Conservation (phyloP, 495 filamentous ascomycete genomes). For the Hypoxylon perforatum region DNA sequence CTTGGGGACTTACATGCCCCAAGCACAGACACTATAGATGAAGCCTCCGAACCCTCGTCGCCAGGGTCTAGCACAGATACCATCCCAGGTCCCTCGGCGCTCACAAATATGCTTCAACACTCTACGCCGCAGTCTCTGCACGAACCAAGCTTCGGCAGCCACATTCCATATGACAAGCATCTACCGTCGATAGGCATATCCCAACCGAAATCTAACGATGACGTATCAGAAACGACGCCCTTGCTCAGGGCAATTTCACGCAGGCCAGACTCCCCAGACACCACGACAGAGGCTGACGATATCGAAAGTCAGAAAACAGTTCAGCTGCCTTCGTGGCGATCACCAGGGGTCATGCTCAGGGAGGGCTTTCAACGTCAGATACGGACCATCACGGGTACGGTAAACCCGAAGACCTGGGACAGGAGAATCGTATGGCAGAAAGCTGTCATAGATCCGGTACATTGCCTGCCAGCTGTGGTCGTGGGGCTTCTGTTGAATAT, state of each 20-base stretch:
- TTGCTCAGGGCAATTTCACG: conserved; percentile 45
- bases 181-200: conserved; percentile 22
- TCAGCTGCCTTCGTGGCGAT: conserved; percentile 2
- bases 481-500: conserved; percentile 92
- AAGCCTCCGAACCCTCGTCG: conserved; percentile 70
- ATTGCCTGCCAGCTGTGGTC: conserved; percentile 83
- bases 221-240: conserved; percentile 49
- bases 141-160: background rate
- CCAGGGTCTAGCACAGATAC: conserved; percentile 51
- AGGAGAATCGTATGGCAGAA: conserved; percentile 69
- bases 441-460: conserved; percentile 71
- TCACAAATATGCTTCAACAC: conserved; percentile 71
- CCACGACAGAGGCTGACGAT: conserved; percentile 45
- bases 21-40: conserved; percentile 61
- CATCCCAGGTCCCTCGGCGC: conserved; percentile 64
- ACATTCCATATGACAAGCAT: conserved; percentile 4
- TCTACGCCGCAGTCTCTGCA: conserved; percentile 55
- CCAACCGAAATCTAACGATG: conserved; percentile 20
- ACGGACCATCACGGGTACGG: conserved; percentile 33
- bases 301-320: conserved; percentile 55
- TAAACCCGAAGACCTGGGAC: conserved; percentile 79
- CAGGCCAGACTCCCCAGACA: conserved; percentile 43
- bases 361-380: conserved; percentile 22
- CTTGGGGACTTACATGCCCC: conserved; percentile 22
- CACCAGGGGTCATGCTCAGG: conserved; percentile 13